Evolutionary conservation across 2,329 filamentous ascomycete species (phyloP).

Genomic region (Whalleya microplaca): DNA sequence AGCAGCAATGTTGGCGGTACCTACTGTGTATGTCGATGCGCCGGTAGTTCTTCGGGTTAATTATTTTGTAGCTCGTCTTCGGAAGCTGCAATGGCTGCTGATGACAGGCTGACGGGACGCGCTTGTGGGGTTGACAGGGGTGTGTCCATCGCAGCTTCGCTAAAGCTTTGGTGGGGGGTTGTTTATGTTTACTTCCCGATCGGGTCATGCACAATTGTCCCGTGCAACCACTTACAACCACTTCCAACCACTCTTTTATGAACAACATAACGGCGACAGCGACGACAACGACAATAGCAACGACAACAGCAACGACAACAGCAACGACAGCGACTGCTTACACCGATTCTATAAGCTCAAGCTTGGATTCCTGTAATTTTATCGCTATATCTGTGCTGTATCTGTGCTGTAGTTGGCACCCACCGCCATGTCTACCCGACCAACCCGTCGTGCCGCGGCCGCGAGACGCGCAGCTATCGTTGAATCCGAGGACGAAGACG

Average conservation of each 20-base stretch:
- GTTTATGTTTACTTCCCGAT: constrained; percentile 19
- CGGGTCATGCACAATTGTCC: neutral
- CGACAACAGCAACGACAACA: neutral
- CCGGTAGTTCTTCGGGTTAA: constrained; percentile 17
- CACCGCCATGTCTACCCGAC: constrained; percentile 37
- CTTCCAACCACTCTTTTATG: neutral
- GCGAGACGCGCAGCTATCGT: constrained; percentile 73
- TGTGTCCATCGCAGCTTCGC: too few relatives aligned
- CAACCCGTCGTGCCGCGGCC: constrained; percentile 49
- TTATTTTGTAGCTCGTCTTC: constrained; percentile 1
- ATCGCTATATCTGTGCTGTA: neutral
- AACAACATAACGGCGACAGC: neutral
- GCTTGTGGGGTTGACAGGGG: neutral
- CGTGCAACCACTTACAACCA: too few relatives aligned
- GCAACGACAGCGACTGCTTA: neutral
- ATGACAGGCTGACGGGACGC: too few relatives aligned
- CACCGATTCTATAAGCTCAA: neutral
- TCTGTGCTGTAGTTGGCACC: neutral
- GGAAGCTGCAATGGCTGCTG: neutral
- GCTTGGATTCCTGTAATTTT: neutral
- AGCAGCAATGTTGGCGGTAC: too few relatives aligned
- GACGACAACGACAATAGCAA: neutral
- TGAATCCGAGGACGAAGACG: constrained; percentile 80
- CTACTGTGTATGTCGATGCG: neutral
- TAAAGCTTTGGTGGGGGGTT: constrained; percentile 8